Base-by-base conservation (phyloP, 2,329 filamentous ascomycete species). In the Daldinia sp. region DNA sequence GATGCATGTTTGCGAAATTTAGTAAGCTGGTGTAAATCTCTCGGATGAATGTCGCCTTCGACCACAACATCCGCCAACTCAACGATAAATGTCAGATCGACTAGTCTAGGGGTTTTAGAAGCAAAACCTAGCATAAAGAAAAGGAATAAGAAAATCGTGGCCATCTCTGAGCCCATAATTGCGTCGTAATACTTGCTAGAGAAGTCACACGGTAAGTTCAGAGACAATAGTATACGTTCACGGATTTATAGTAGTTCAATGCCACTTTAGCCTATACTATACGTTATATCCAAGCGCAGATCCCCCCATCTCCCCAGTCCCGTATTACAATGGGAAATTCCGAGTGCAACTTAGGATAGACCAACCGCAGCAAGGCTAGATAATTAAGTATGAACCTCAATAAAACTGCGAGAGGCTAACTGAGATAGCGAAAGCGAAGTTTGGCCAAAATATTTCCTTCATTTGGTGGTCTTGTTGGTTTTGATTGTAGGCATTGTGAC, bases 241-340 rank as follows among this genome's bases (percentile, higher is more conserved):
- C 7, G 15, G 13, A 20, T 57, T 54, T 65, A 68, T 62, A 65
- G 33, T 55, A 23, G 20, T 51, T 6, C 23, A 4, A 26, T n/a
- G 7, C 23, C 37, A 66, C 59, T 69, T 69, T 69, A 69, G 67
- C 54, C 67, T 69, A 69, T 69, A 68, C n/a, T 10, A 3, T 28
- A 42, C 2, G 39, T 46, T 58, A 57, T 26, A 61, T 13, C 35
- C 48, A 50, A 50, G 28, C n/a, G 18, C 30, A 53, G 54, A 41
- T 15, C 10, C 50, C 28, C 18, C 10, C 28, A 6, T 12, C n/a
- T 33, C 6, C 28, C 2, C 37, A 23, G 37, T n/a, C 23, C 35
- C 9, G 12, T 9, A 23, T 44, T 20, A 53, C 23, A 12, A 48
- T 30, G 39, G 13, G 28, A 23, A 30, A 18, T 58, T 18, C 41